phyloP scores from a whole-genome alignment of 257 asterid species.

The Cordia subcordata region DNA sequence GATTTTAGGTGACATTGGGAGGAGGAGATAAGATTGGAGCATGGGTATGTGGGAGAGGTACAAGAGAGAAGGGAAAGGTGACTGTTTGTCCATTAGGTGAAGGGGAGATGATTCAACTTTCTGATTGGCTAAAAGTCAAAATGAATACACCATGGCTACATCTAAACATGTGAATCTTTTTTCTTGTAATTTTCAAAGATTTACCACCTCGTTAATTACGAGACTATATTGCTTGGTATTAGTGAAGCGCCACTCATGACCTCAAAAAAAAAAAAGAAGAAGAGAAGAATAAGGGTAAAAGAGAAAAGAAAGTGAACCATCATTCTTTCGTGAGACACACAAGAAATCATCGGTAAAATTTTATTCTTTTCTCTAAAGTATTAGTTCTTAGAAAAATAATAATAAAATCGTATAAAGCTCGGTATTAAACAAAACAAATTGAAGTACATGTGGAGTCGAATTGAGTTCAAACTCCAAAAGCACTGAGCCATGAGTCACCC shows the following conservation, averaged over 20 bases:
- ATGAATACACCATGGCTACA: background rate
- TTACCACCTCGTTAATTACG: background rate
- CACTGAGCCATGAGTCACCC: slow-evolving; percentile 36
- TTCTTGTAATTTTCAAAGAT: background rate
- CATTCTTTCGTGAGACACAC: background rate
- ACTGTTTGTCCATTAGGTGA: slow-evolving; percentile 32
- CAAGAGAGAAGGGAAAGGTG: slow-evolving; percentile 48
- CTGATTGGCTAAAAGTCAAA: slow-evolving; percentile 13
- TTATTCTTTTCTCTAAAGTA: background rate
- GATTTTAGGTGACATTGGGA: slow-evolving; percentile 34
- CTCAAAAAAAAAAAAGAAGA: too few species aligned
- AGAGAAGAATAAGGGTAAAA: too few species aligned
- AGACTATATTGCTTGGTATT: background rate
- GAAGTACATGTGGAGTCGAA: slow-evolving; percentile 17
- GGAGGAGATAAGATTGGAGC: slow-evolving; percentile 34
- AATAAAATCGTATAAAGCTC: background rate
- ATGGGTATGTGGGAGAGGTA: slow-evolving; percentile 41
- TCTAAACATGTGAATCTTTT: background rate
- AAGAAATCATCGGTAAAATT: background rate
- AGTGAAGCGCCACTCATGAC: background rate
- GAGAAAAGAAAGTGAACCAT: too few species aligned
- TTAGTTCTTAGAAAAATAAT: too few species aligned
- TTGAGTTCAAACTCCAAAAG: slow-evolving; percentile 21
- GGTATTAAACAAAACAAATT: background rate
- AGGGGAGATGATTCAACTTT: slow-evolving; percentile 21